Percentiles rank a stretch among this genome's conserved stretches.
phyloP scores from a whole-genome alignment of 176 grass and related monocot species.

The Avena sativa region DNA sequence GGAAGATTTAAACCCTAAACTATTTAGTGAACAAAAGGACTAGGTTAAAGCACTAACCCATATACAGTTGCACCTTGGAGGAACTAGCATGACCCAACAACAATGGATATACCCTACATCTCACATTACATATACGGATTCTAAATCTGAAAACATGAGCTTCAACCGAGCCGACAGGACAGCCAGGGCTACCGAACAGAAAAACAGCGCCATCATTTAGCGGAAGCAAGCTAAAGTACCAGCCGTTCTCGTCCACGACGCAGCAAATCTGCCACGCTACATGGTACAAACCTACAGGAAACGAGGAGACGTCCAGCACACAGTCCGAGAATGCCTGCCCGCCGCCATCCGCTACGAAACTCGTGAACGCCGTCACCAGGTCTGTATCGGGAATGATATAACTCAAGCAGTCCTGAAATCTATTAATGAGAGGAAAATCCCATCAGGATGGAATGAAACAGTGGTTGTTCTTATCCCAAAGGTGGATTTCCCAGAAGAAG shows the following conservation, averaged over 20 bases:
- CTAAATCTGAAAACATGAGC: not conserved
- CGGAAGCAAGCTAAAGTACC: slow-evolving; percentile 71
- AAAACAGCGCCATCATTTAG: slow-evolving; percentile 55
- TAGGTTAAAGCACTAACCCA: not conserved
- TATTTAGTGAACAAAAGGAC: not conserved
- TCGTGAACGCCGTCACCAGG: slow-evolving; percentile 47
- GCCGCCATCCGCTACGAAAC: slow-evolving; percentile 51
- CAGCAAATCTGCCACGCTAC: slow-evolving; percentile 79
- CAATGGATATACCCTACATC: not conserved
- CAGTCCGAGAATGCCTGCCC: slow-evolving; percentile 69
- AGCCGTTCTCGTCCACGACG: slow-evolving; percentile 48
- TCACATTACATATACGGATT: not conserved
- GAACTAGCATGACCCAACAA: not conserved
- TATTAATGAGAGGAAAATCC: too few species aligned
- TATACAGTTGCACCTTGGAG: not conserved
- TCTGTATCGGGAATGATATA: not conserved
- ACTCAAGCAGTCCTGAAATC: too few species aligned
- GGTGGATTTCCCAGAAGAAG: too few species aligned
- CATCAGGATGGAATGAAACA: too few species aligned
- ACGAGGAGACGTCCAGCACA: slow-evolving; percentile 69
- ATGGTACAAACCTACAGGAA: slow-evolving; percentile 62
- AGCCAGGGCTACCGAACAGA: slow-evolving; percentile 48
- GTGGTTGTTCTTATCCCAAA: too few species aligned
- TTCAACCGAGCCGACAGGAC: not conserved
- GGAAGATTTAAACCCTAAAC: not conserved